Percentiles rank a stretch among this genome's conserved stretches.
Evolutionary conservation across 345 rosid species (phyloP).

Genomic region (Populus nigra): DNA sequence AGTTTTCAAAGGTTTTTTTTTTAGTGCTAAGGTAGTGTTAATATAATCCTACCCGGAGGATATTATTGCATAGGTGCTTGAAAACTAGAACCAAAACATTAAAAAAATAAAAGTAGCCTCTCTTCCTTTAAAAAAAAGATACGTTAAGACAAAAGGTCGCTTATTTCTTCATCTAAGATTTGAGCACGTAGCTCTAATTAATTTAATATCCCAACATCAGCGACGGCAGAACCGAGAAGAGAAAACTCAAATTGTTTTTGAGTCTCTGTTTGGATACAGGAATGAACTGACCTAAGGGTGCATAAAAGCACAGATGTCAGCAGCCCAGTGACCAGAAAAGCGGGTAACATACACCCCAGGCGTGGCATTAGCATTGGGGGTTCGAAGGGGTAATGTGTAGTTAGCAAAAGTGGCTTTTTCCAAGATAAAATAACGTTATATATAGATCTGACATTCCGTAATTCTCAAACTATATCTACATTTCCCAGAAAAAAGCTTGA

Average conservation of each 20-base stretch:
- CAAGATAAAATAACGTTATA: not conserved
- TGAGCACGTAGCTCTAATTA: not conserved
- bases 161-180: too few species aligned
- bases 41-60: not conserved
- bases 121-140: too few species aligned
- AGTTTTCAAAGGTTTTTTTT: too few species aligned
- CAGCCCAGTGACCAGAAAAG: not conserved
- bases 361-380: conserved; percentile 4
- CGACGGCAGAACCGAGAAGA: not conserved
- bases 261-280: not conserved
- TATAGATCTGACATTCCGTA: conserved; percentile 65
- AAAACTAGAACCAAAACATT: too few species aligned
- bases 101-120: not conserved
- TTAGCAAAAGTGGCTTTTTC: not conserved
- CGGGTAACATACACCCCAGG: not conserved
- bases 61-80: not conserved
- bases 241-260: not conserved
- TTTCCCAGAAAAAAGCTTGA: conserved; percentile 18
- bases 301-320: conserved; percentile 11
- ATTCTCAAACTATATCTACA: conserved; percentile 35
- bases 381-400: not conserved
- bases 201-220: not conserved
- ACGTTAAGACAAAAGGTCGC: too few species aligned
- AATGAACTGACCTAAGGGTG: not conserved
- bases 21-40: too few species aligned